Base-by-base conservation (phyloP, 306 rosid genomes). In the Bauhinia variegata region DNA sequence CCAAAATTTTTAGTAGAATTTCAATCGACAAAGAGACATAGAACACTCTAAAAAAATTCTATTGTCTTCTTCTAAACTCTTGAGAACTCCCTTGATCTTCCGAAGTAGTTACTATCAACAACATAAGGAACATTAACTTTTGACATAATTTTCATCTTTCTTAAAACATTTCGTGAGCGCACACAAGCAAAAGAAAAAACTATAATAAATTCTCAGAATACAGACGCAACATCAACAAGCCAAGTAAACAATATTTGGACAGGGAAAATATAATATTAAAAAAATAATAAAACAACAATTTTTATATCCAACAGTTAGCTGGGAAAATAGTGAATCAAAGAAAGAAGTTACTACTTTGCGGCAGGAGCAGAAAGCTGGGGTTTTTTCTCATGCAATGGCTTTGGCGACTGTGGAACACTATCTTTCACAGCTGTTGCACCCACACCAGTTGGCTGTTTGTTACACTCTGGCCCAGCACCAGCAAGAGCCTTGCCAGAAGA, bases 311-410 rank as follows among this genome's bases (percentile, higher is more conserved):
- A 59, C 6, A 37, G 44, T 8, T 38, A 60, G 60, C 1, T n/a
- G 23, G 30, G 54, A 73, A 37, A 42, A 23, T 13, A 32, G 31
- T 11, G 18, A 75, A 61, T 33, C 9, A 50, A 60, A 63, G 43
- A 16, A 73, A 18, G 58, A 42, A 23, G 67, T 13, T 18, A 37
- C 55, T 83, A 91, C 97, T 88, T 91, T 16, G 89, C 84, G 50
- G 89, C 87, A 34, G 86, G 82, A 52, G 96, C 73, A 69, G 96
- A 79, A 42, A 70, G 67, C 82, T 84, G 96, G 11, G 91, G 77
- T 72, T 84, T 91, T 72, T 88, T 85, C 80, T 85, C 95, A 60
- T 76, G 86, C 74, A 85, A 64, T 8, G 86, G 84, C 73, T 83
- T 84, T 8, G 91, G 81, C 11, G 92, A 78, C 53, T 74, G 83